phyloP scores from a whole-genome alignment of 257 asterid species.

The Solanum ossicruentum region DNA sequence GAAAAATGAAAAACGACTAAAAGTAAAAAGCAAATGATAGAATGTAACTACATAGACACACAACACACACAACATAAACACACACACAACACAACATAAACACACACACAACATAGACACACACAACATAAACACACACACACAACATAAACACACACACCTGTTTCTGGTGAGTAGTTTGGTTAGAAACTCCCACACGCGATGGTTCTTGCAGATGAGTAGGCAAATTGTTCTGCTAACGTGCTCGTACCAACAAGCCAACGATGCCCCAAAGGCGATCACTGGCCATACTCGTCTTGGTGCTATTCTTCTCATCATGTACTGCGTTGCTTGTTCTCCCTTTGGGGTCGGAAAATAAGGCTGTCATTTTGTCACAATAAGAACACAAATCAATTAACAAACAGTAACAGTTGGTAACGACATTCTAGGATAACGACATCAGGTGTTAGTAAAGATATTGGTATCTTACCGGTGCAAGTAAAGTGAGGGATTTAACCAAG shows the following conservation, averaged over 20 bases:
- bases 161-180: conserved; percentile 75
- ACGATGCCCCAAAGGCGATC: conserved; percentile 71
- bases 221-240: conserved; percentile 71
- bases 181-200: conserved; percentile 75
- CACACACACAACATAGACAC: background rate
- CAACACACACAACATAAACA: background rate
- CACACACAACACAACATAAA: background rate
- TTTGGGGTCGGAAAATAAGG: conserved; percentile 86
- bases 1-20: too few relatives aligned
- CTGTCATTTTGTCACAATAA: conserved; percentile 21
- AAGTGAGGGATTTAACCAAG: conserved; percentile 60
- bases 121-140: background rate
- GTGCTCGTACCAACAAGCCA: conserved; percentile 96
- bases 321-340: conserved; percentile 66
- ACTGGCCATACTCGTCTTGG: conserved; percentile 88
- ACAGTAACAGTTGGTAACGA: background rate
- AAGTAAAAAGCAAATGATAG: too few relatives aligned
- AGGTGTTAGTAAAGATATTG: background rate
- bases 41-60: too few relatives aligned
- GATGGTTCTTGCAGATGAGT: conserved; percentile 80
- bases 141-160: conserved; percentile 15
- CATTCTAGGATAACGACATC: background rate
- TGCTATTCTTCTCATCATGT: conserved; percentile 79
- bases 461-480: conserved; percentile 69
- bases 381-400: background rate